Evolutionary conservation across 768 basidiomycete genomes (phyloP).

Genomic region (Amanita pallidorosea): DNA sequence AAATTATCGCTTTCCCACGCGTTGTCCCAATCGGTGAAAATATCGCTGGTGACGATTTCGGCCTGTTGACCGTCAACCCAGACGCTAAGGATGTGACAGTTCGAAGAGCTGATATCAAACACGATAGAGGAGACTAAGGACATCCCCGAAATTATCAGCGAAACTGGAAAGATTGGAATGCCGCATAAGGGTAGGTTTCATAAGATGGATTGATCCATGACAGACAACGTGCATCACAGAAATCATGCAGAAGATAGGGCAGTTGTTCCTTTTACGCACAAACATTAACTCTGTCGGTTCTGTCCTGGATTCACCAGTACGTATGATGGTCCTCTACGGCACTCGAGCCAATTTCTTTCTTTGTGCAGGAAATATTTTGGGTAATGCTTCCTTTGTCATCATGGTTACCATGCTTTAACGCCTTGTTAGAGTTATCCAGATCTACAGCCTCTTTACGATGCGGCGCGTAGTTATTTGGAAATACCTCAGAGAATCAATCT

Average conservation of each 20-base stretch:
- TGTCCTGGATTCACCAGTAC: conserved; percentile 88
- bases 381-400: conserved; percentile 27
- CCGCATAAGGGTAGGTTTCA: conserved; percentile 56
- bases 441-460: conserved; percentile 89
- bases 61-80: neutral
- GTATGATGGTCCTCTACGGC: conserved; percentile 13
- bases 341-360: conserved; percentile 3
- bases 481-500: conserved; percentile 90
- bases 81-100: conserved; percentile 29
- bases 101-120: conserved; percentile 84
- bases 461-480: conserved; percentile 88
- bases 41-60: conserved; percentile 56
- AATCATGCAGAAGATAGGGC: conserved; percentile 97
- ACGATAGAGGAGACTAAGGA: conserved; percentile 97
- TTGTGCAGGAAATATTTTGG: conserved; percentile 83
- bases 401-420: neutral
- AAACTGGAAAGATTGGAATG: conserved; percentile 92
- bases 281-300: conserved; percentile 95
- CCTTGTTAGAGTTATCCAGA: conserved; percentile 75
- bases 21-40: conserved; percentile 93
- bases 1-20: conserved; percentile 93
- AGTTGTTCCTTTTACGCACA: conserved; percentile 85
- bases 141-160: conserved; percentile 86
- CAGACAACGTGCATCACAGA: conserved; percentile 31
- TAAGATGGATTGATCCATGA: conserved; percentile 5